Conservation (phyloP, 805 yeast genomes). For the Saccharomycopsis sp. region DNA sequence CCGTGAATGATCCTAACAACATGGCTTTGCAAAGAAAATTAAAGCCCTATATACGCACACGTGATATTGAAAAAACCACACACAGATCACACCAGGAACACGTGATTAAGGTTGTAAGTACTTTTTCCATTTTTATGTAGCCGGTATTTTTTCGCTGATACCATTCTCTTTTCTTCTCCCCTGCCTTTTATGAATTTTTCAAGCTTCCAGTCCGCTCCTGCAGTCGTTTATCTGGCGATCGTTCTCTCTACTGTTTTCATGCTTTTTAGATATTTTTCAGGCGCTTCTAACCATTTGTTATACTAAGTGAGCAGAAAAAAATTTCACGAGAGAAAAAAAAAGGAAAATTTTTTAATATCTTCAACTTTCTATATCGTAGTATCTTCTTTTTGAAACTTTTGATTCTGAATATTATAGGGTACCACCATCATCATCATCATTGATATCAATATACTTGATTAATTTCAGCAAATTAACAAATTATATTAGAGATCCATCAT, state of each 20-base stretch:
- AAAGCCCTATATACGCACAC: neutral
- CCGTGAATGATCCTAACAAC: too few relatives aligned
- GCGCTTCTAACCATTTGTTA: conserved; percentile 1
- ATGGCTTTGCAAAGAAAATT: too few relatives aligned
- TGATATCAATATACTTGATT: neutral
- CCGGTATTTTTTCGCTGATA: neutral
- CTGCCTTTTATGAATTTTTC: too few relatives aligned
- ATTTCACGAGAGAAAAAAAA: neutral
- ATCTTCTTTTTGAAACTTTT: neutral
- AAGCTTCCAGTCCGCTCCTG: too few relatives aligned
- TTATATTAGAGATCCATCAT: neutral
- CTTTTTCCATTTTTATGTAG: neutral
- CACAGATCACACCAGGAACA: neutral
- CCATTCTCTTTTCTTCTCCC: neutral
- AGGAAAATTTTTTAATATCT: neutral
- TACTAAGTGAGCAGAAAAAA: neutral
- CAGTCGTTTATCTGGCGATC: too few relatives aligned
- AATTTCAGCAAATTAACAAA: neutral
- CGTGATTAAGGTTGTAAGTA: too few relatives aligned
- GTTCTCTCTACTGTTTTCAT: too few relatives aligned
- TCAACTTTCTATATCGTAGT: neutral
- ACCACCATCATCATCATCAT: neutral
- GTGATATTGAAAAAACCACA: neutral
- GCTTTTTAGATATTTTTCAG: neutral
- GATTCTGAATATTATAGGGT: neutral